Evolutionary conservation across 495 filamentous ascomycete species (phyloP).

Genomic region (Penicillium mononematosum): DNA sequence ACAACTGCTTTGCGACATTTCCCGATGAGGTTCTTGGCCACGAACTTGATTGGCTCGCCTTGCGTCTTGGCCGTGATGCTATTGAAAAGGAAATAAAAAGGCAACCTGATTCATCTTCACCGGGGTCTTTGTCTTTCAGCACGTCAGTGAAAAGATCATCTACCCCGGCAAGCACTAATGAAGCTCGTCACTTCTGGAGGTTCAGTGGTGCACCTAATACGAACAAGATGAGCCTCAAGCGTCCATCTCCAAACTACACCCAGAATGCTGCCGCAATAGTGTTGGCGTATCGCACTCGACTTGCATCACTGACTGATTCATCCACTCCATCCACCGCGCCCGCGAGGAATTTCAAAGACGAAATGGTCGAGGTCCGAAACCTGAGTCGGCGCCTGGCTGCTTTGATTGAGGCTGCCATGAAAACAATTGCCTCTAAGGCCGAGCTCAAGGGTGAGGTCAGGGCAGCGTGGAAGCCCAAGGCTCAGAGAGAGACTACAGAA

Average conservation of each 20-base stretch:
- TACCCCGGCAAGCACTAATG: background rate
- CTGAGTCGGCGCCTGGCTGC: background rate
- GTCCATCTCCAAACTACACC: background rate
- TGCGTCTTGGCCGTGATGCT: background rate
- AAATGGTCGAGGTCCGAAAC: conserved; percentile 1
- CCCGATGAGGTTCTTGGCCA: conserved; percentile 11
- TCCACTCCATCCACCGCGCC: background rate
- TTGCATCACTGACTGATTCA: conserved; percentile 2
- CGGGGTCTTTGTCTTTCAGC: too few species aligned
- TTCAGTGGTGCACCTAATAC: background rate
- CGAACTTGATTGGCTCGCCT: conserved; percentile 18
- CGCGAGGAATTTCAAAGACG: background rate
- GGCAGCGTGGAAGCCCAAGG: background rate
- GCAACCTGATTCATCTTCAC: background rate
- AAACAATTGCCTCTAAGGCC: background rate
- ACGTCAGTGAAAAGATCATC: background rate
- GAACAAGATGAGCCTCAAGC: background rate
- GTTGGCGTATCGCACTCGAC: conserved; percentile 3
- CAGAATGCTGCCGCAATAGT: conserved; percentile 2
- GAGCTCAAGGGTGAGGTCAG: background rate
- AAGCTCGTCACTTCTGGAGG: background rate
- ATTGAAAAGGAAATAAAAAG: background rate
- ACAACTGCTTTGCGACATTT: background rate
- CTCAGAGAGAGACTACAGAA: too few species aligned
- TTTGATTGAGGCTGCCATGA: background rate